Evolutionary conservation across 352 stramenopile genomes (phyloP), one percentile per base, ranked within the genome.

Genomic region (Globisporangium megalacanthum): DNA sequence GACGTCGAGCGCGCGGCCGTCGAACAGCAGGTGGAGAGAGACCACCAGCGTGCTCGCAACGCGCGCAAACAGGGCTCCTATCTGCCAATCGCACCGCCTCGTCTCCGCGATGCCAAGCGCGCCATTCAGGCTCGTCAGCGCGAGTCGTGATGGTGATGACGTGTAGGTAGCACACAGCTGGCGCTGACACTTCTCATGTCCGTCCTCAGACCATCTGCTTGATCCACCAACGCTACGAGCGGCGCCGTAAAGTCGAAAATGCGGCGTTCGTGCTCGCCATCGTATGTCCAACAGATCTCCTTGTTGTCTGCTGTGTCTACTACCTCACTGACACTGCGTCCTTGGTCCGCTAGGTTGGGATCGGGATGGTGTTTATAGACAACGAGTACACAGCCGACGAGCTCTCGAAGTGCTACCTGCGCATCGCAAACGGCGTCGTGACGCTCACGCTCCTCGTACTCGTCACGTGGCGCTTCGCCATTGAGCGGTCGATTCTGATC

Each of bases 361-460:
- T 92, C 25, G 31, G 73, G 14, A 62, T 92, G 20, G 70, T 92
- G 29, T 80, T 90, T 39, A 57, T 90, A 22, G 82, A 92, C 64
- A 89, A 87, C 41, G 68, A 79, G 61, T 80, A 86, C 59, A 59
- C 67, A 7, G 59, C 66, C 13, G 66, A 52, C n/a, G 58, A 60
- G 35, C 37, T 52, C 4, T 61, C 60, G 25, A 82, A 86, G 60
- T 49, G 77, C 8, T 50, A 42, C 6, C 52, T 90, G 37, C 82
- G 82, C 6, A 44, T 67, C 6, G 53, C 51, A 20, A 88, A 87
- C 53, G 58, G 68, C 2, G 55, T 58, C 13, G 58, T 88, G 48
- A 88, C 82, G 13, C 49, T 67, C 20, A 11, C 75, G 42, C 61
- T 92, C 20, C 64, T 92, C 6, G 61, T 48, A 31, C 66, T 87